Conservation (phyloP, 148 eudicot species). For the Drosera capensis region DNA sequence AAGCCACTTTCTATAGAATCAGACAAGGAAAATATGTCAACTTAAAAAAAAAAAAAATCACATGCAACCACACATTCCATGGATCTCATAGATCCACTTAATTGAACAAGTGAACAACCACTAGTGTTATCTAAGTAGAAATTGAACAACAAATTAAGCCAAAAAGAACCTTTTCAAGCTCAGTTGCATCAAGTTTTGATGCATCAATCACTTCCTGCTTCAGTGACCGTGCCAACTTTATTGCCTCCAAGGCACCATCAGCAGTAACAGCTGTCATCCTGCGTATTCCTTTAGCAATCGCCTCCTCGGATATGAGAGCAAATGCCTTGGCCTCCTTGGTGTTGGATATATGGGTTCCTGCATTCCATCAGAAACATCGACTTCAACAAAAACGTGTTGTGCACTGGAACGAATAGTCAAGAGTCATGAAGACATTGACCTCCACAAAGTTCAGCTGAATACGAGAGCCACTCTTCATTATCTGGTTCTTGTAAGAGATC, state of each 20-base stretch:
- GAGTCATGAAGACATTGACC: conserved; percentile 23
- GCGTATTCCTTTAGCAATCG: conserved; percentile 93
- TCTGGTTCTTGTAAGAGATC: conserved; percentile 73
- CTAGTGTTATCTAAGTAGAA: neutral
- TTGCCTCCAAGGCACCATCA: conserved; percentile 53
- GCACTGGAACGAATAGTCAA: neutral
- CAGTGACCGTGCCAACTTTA: conserved; percentile 42
- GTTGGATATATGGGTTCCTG: conserved; percentile 91
- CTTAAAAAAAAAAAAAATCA: too few relatives aligned
- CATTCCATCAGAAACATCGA: conserved; percentile 3
- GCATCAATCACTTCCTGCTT: conserved; percentile 77
- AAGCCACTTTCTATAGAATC: conserved; percentile 56
- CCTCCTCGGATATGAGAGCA: conserved; percentile 89
- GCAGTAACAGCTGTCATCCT: conserved; percentile 89
- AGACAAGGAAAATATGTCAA: neutral
- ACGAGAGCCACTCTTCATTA: conserved; percentile 54
- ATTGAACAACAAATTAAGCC: neutral
- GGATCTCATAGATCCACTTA: too few relatives aligned
- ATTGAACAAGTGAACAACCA: neutral
- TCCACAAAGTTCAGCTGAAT: conserved; percentile 93
- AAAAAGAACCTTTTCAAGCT: conserved; percentile 55
- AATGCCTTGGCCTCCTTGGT: conserved; percentile 86
- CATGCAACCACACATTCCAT: neutral
- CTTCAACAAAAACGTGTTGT: neutral
- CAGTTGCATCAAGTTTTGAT: conserved; percentile 37